Evolutionary conservation across 2,329 filamentous ascomycete genomes (phyloP).

Genomic region (Trichothecium roseum): DNA sequence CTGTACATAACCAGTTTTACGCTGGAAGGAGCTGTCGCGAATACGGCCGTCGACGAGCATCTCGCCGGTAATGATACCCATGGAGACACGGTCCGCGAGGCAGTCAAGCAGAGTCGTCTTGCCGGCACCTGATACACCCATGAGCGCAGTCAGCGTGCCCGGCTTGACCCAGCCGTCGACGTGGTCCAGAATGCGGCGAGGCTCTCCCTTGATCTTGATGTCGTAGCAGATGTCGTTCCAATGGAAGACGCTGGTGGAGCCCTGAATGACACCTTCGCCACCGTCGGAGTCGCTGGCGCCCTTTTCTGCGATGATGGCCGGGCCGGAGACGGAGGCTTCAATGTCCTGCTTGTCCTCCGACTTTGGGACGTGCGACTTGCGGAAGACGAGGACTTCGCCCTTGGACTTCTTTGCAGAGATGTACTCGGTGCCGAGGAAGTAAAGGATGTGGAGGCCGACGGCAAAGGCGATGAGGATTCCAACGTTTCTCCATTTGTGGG

Average conservation of each 20-base stretch:
- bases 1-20: conserved; percentile 79
- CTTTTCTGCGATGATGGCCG: conserved; percentile 12
- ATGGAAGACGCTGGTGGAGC: conserved; percentile 42
- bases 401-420: conserved; percentile 41
- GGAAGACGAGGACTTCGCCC: conserved; percentile 51
- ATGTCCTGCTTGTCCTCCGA: conserved; percentile 10
- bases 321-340: conserved; percentile 11
- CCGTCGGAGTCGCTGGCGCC: not conserved
- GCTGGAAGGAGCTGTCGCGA: conserved; percentile 69
- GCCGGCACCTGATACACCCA: conserved; percentile 67
- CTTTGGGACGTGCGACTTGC: conserved; percentile 24
- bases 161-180: conserved; percentile 70
- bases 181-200: conserved; percentile 55
- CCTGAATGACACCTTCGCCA: conserved; percentile 11
- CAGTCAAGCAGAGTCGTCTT: conserved; percentile 82
- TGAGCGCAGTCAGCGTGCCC: conserved; percentile 60
- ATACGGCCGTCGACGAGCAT: conserved; percentile 54
- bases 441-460: conserved; percentile 33
- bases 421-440: conserved; percentile 40
- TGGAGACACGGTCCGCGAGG: conserved; percentile 69
- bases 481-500: conserved; percentile 45
- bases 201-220: conserved; percentile 57
- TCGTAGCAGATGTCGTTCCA: conserved; percentile 68
- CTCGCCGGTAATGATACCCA: conserved; percentile 74
- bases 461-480: conserved; percentile 45